phyloP scores from a whole-genome alignment of 495 filamentous ascomycete genomes.

The Penicillium coprophilum region DNA sequence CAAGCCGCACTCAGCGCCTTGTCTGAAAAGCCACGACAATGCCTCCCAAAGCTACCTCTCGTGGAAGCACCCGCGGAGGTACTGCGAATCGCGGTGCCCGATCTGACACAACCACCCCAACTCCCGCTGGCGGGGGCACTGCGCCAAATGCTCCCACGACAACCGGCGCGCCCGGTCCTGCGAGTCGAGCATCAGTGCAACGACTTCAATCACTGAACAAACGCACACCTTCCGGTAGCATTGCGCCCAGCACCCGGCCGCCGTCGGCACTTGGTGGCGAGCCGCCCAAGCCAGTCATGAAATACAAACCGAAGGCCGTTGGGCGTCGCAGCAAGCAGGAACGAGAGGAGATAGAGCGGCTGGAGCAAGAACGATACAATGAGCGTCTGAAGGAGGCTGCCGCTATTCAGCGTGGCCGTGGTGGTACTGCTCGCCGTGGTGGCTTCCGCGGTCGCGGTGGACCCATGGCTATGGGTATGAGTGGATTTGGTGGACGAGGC shows the following conservation, averaged over 20 bases:
- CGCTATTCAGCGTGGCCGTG: conserved; percentile 41
- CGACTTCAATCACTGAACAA: conserved; percentile 47
- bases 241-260: conserved; percentile 28
- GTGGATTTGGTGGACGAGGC: conserved; percentile 34
- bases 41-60: conserved; percentile 45
- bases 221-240: conserved; percentile 41
- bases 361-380: conserved; percentile 47
- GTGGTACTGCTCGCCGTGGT: conserved; percentile 27
- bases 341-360: conserved; percentile 49
- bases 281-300: conserved; percentile 42
- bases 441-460: conserved; percentile 38
- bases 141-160: conserved; percentile 16
- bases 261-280: conserved; percentile 29
- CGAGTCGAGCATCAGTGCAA: conserved; percentile 39
- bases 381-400: conserved; percentile 47
- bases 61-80: conserved; percentile 33
- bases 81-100: conserved; percentile 7
- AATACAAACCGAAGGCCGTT: conserved; percentile 48
- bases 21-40: conserved; percentile 29
- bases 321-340: conserved; percentile 53
- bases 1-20: conserved; percentile 23
- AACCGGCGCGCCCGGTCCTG: conserved; percentile 13
- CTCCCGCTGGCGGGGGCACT: conserved; percentile 16
- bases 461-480: conserved; percentile 27
- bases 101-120: conserved; percentile 16